Evolutionary conservation across 257 asterid genomes (phyloP).

Genomic region (Datura wrightii): DNA sequence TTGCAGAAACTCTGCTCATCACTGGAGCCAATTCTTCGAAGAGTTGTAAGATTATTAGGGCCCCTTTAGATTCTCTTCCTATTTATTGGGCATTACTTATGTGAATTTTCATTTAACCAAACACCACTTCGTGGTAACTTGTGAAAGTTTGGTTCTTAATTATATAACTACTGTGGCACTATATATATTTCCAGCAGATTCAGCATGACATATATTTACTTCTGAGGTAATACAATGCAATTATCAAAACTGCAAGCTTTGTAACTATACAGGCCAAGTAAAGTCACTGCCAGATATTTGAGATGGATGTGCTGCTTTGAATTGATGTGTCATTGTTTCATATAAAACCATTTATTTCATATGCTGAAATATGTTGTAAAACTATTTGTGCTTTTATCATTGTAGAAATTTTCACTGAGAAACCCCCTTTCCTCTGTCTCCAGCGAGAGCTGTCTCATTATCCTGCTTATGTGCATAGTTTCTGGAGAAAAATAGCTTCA

Average conservation of each 20-base stretch:
- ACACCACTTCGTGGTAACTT: not conserved
- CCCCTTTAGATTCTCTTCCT: conserved; percentile 31
- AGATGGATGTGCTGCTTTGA: not conserved
- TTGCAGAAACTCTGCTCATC: conserved; percentile 96
- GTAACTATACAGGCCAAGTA: not conserved
- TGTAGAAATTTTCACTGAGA: not conserved
- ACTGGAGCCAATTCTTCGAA: conserved; percentile 91
- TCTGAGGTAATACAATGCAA: not conserved
- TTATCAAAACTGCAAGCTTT: not conserved
- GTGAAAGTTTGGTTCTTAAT: not conserved
- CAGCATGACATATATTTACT: not conserved
- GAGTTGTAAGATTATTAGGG: conserved; percentile 76
- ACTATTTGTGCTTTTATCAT: not conserved
- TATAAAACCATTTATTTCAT: not conserved
- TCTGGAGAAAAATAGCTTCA: not conserved
- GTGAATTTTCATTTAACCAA: not conserved
- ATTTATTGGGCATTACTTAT: not conserved
- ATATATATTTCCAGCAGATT: not conserved
- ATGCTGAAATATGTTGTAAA: not conserved
- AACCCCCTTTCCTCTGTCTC: not conserved
- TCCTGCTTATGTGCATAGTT: conserved; percentile 13
- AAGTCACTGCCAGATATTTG: not conserved
- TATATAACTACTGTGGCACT: not conserved
- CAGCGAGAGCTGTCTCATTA: not conserved
- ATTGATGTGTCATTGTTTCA: not conserved